Evolutionary conservation across 345 rosid species (phyloP).

Genomic region (Pistacia atlantica): DNA sequence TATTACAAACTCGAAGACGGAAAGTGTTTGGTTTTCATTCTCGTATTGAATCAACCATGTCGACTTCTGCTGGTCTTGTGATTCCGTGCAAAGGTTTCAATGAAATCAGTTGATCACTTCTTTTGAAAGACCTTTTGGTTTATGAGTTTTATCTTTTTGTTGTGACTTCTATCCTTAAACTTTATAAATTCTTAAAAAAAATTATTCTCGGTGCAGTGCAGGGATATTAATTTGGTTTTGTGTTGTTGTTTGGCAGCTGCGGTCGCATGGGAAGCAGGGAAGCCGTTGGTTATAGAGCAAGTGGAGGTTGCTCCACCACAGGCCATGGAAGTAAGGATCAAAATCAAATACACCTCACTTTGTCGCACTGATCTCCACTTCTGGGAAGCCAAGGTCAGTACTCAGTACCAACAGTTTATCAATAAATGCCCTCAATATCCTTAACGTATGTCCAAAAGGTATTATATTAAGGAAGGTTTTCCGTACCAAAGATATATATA

Average conservation of each 20-base stretch:
- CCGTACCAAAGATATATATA: too few relatives aligned
- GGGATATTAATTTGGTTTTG: not conserved
- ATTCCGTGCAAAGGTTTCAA: constrained; percentile 29
- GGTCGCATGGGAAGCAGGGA: constrained; percentile 44
- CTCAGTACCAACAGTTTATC: not conserved
- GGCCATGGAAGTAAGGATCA: constrained; percentile 38
- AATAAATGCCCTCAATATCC: not conserved
- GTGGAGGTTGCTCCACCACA: constrained; percentile 48
- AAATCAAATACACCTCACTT: constrained; percentile 32
- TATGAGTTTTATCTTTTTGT: too few relatives aligned
- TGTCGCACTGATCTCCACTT: constrained; percentile 41
- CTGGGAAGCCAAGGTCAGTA: constrained; percentile 36
- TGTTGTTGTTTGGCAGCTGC: constrained; percentile 28
- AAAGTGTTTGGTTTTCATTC: not conserved
- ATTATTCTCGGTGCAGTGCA: not conserved
- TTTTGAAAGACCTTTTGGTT: not conserved
- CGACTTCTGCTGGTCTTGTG: constrained; percentile 27
- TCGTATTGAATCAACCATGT: constrained; percentile 16
- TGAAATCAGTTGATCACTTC: not conserved
- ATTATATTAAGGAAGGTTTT: too few relatives aligned
- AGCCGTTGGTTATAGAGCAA: constrained; percentile 38
- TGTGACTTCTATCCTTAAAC: not conserved
- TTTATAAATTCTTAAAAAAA: too few relatives aligned
- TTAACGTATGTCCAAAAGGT: too few relatives aligned
- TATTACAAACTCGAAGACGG: not conserved